Percentiles rank a stretch among this genome's conserved stretches.
Conservation (phyloP, 2,329 filamentous ascomycete species). For the Didymella segeticola region DNA sequence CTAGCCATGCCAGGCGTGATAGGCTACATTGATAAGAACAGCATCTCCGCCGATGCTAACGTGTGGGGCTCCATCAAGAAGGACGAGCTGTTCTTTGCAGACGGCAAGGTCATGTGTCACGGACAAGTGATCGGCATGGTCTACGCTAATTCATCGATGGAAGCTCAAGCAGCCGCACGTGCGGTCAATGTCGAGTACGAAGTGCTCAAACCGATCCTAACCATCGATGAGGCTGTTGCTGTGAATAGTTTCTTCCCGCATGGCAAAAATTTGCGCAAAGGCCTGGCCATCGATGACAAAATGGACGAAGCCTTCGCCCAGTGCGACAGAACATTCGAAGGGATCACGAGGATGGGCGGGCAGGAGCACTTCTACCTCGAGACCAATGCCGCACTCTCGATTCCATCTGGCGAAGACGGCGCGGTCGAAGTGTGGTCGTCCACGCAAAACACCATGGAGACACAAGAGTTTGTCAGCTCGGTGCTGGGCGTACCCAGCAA, state of each 20-base stretch:
- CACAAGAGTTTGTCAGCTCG: slow-evolving; percentile 73
- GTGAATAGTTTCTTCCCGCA: slow-evolving; percentile 84
- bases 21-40: slow-evolving; percentile 80
- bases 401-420: slow-evolving; percentile 88
- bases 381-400: slow-evolving; percentile 81
- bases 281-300: slow-evolving; percentile 59
- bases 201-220: slow-evolving; percentile 82
- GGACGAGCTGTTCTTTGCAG: slow-evolving; percentile 90
- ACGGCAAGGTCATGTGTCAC: slow-evolving; percentile 82
- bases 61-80: slow-evolving; percentile 83
- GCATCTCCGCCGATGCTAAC: slow-evolving; percentile 82
- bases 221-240: slow-evolving; percentile 93
- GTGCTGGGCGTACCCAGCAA: slow-evolving; percentile 84
- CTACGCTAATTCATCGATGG: slow-evolving; percentile 76
- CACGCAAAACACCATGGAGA: slow-evolving; percentile 51
- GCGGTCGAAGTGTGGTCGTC: slow-evolving; percentile 82
- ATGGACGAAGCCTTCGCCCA: slow-evolving; percentile 75
- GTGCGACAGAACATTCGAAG: slow-evolving; percentile 83
- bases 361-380: slow-evolving; percentile 98
- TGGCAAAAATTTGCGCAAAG: slow-evolving; percentile 79
- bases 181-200: slow-evolving; percentile 90
- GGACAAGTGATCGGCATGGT: slow-evolving; percentile 92
- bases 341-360: slow-evolving; percentile 83
- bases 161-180: slow-evolving; percentile 79
- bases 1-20: slow-evolving; percentile 86